Conservation (phyloP, 176 grass and related monocot genomes). For the Poa pratensis region DNA sequence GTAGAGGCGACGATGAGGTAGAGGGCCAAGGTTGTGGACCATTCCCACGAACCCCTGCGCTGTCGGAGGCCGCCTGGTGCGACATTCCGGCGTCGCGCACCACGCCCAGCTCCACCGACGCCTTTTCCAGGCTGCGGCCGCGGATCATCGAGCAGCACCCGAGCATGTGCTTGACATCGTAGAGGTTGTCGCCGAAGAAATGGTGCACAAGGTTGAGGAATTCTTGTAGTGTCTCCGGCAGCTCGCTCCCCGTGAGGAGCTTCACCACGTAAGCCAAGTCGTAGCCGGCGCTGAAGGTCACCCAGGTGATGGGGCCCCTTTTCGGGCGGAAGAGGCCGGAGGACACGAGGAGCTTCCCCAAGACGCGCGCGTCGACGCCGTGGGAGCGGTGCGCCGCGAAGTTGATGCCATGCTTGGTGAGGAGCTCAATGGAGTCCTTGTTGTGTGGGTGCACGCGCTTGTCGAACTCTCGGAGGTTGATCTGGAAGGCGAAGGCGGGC, state of each 20-base stretch:
- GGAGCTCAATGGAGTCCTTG: slow-evolving; percentile 56
- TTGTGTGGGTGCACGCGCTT: slow-evolving; percentile 61
- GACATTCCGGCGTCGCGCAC: slow-evolving; percentile 54
- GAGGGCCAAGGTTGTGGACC: no score
- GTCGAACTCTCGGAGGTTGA: slow-evolving; percentile 93
- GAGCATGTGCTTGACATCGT: slow-evolving; percentile 80
- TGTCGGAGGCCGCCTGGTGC: slow-evolving; percentile 88
- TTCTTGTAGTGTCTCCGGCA: slow-evolving; percentile 45
- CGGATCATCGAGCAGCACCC: slow-evolving; percentile 47
- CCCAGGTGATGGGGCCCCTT: slow-evolving; percentile 51
- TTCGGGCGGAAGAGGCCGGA: slow-evolving; percentile 65
- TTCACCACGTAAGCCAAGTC: slow-evolving; percentile 86
- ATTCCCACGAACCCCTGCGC: no score
- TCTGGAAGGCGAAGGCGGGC: slow-evolving; percentile 60
- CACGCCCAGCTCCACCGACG: slow-evolving; percentile 54
- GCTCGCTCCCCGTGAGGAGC: slow-evolving; percentile 46
- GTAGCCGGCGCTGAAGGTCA: slow-evolving; percentile 79
- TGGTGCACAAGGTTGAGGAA: slow-evolving; percentile 59
- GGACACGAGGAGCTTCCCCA: slow-evolving; percentile 66
- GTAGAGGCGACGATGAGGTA: no score
- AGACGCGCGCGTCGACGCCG: slow-evolving; percentile 48
- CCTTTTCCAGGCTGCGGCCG: slow-evolving; percentile 70
- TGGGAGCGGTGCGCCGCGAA: slow-evolving; percentile 54
- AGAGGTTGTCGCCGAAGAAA: slow-evolving; percentile 68
- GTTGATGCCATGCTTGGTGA: slow-evolving; percentile 70